Conservation (phyloP, 164 flowering plant genomes). For the Hamamelis virginiana region DNA sequence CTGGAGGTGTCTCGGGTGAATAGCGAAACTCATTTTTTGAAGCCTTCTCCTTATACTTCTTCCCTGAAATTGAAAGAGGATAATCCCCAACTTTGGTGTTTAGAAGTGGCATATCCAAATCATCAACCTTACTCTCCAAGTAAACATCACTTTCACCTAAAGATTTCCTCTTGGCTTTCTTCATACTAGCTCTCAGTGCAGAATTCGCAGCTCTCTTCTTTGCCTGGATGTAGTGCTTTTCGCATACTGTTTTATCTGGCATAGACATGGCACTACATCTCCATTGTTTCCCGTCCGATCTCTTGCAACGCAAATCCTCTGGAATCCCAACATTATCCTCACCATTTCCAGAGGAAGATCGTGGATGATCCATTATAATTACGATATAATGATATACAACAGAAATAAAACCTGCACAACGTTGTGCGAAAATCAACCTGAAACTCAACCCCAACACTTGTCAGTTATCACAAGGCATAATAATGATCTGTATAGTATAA, state of each 20-base stretch:
- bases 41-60: slow-evolving; percentile 52
- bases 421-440: background rate
- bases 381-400: background rate
- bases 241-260: slow-evolving; percentile 98
- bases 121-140: slow-evolving; percentile 71
- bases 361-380: slow-evolving; percentile 52
- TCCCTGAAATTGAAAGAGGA: slow-evolving; percentile 30
- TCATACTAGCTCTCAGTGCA: slow-evolving; percentile 73
- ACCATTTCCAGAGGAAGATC: slow-evolving; percentile 46
- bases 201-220: slow-evolving; percentile 97
- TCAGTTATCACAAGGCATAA: too few relatives aligned
- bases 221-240: slow-evolving; percentile 94
- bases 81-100: slow-evolving; percentile 38
- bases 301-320: slow-evolving; percentile 92
- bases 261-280: slow-evolving; percentile 95
- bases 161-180: slow-evolving; percentile 72
- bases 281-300: slow-evolving; percentile 99
- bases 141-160: slow-evolving; percentile 55
- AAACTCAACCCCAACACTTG: background rate
- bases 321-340: slow-evolving; percentile 85
- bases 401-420: background rate
- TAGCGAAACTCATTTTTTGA: slow-evolving; percentile 37
- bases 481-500: too few relatives aligned
- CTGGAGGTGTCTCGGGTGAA: slow-evolving; percentile 57
- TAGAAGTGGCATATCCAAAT: slow-evolving; percentile 49